Percentiles rank a stretch among this genome's conserved stretches.
These are phyloP conservation scores for Obelidium mucronatum DNA, from an alignment of 192 early-diverging fungal genomes.

Conservation along the genomic window DNA sequence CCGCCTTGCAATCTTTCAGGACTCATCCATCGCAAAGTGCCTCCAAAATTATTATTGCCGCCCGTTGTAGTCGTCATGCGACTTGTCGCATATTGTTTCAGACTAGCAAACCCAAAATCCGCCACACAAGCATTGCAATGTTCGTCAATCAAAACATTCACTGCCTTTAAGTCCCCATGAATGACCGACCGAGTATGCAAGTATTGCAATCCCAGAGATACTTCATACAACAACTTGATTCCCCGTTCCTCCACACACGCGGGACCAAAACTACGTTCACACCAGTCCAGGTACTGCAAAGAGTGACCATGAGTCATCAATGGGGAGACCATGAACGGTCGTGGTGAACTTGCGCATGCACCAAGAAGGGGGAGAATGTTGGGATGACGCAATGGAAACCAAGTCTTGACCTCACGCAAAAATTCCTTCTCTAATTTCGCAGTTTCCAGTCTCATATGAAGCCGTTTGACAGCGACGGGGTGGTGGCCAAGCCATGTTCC, in stretches of 20 bases:
- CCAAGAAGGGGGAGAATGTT: slow-evolving; percentile 50
- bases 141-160: slow-evolving; percentile 43
- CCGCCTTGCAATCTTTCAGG: slow-evolving; percentile 36
- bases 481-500: slow-evolving; percentile 44
- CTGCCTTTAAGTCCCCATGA: slow-evolving; percentile 44
- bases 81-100: slow-evolving; percentile 38
- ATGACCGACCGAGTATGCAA: slow-evolving; percentile 43
- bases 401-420: slow-evolving; percentile 41
- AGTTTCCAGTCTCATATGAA: slow-evolving; percentile 40
- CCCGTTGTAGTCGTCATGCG: no score
- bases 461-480: slow-evolving; percentile 42
- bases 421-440: slow-evolving; percentile 27
- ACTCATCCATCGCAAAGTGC: slow-evolving; percentile 43
- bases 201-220: slow-evolving; percentile 44
- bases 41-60: slow-evolving; percentile 22
- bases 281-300: slow-evolving; percentile 39
- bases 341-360: slow-evolving; percentile 40
- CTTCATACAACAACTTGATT: slow-evolving; percentile 44
- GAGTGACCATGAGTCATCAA: slow-evolving; percentile 42
- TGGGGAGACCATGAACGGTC: slow-evolving; percentile 51
- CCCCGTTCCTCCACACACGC: background rate
- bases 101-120: slow-evolving; percentile 41
- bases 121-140: slow-evolving; percentile 29
- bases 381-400: slow-evolving; percentile 46
- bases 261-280: background rate